A percentile compares a stretch with the other conserved stretches of the same genome.
Evolutionary conservation across 169 alveolate species (phyloP).

Genomic region (Cryptosporidium ubiquitum): DNA sequence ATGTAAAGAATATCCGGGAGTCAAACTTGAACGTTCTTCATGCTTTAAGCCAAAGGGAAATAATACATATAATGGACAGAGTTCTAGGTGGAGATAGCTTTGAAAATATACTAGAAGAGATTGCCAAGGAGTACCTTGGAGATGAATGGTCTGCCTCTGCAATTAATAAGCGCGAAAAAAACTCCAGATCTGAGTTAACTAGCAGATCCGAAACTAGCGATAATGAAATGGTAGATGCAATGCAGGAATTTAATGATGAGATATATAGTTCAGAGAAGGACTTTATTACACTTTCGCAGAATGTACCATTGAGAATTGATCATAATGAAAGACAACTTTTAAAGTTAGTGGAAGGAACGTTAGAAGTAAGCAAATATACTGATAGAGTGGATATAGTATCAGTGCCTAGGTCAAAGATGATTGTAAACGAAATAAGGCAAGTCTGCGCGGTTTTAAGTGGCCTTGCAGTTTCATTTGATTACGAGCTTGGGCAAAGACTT

Average conservation of each 20-base stretch:
- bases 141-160: conserved; percentile 5
- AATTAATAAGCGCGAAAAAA: not conserved
- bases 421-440: conserved; percentile 85
- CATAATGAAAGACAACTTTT: conserved; percentile 85
- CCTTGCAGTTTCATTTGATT: conserved; percentile 89
- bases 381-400: conserved; percentile 88
- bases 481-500: conserved; percentile 89
- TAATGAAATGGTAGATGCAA: not conserved
- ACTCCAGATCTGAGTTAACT: conserved; percentile 35
- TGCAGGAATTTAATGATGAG: conserved; percentile 28
- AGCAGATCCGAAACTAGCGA: conserved; percentile 45
- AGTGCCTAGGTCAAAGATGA: conserved; percentile 81
- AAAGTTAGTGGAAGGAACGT: conserved; percentile 87
- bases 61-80: conserved; percentile 77
- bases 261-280: conserved; percentile 60
- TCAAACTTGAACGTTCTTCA: conserved; percentile 76
- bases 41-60: conserved; percentile 77
- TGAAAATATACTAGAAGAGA: conserved; percentile 34
- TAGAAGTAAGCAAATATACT: conserved; percentile 90
- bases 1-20: conserved; percentile 74
- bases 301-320: conserved; percentile 78
- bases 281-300: conserved; percentile 74
- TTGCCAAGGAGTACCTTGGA: conserved; percentile 57
- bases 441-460: conserved; percentile 90
- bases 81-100: conserved; percentile 75